Evolutionary conservation across 306 rosid species (phyloP).

Genomic region (Trifolium repens): DNA sequence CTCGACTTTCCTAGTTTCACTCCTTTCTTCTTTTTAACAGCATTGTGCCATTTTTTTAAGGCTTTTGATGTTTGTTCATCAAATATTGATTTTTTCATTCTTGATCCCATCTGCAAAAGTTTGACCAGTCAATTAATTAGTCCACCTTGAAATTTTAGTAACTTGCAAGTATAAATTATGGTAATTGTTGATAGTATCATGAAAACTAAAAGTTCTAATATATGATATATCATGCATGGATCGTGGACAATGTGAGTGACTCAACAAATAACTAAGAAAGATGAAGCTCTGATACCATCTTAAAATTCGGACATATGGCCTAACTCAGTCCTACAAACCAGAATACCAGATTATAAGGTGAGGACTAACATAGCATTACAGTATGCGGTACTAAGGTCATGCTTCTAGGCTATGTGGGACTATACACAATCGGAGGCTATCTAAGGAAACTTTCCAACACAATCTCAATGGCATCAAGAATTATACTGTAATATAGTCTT

Average conservation of each 20-base stretch:
- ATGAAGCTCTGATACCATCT: background rate
- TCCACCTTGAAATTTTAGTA: background rate
- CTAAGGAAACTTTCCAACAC: background rate
- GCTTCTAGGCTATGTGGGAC: too few relatives aligned
- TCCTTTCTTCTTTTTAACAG: slow-evolving; percentile 68
- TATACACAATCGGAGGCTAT: background rate
- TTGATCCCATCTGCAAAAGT: slow-evolving; percentile 87
- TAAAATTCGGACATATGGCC: background rate
- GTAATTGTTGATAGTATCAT: background rate
- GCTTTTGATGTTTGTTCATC: slow-evolving; percentile 94
- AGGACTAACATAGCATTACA: background rate
- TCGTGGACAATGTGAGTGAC: background rate
- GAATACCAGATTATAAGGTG: background rate
- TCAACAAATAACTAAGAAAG: background rate
- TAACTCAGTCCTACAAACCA: background rate
- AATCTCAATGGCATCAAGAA: slow-evolving; percentile 12
- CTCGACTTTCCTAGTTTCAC: slow-evolving; percentile 50
- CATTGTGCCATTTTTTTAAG: slow-evolving; percentile 79
- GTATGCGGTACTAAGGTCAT: background rate
- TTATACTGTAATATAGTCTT: background rate
- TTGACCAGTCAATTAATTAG: background rate
- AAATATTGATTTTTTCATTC: slow-evolving; percentile 81
- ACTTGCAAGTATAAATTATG: background rate
- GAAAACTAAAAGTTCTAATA: too few relatives aligned
- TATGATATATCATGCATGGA: background rate